A percentile compares a stretch with the other conserved stretches of the same genome.
These are phyloP conservation scores for Dichotomopilus funicola DNA, from an alignment of 2,329 filamentous ascomycete genomes.

Conservation along the genomic window DNA sequence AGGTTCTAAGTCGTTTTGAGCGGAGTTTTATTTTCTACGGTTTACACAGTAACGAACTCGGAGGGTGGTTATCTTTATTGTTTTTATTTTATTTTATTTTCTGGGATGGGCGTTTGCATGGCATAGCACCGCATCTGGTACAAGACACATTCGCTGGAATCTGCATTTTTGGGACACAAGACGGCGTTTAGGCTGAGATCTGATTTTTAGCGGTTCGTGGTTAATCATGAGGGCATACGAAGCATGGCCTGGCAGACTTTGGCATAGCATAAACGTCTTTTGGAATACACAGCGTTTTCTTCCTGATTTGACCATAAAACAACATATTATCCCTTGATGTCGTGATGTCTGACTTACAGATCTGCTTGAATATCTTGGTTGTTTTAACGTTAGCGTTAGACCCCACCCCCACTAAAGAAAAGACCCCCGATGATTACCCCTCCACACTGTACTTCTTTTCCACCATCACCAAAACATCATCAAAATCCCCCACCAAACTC, in stretches of 20 bases:
- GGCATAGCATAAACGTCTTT: too few species aligned
- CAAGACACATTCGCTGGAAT: not conserved
- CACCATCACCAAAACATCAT: too few species aligned
- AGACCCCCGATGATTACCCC: too few species aligned
- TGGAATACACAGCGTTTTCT: too few species aligned
- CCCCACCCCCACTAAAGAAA: too few species aligned
- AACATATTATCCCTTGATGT: too few species aligned
- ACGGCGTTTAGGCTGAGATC: too few species aligned
- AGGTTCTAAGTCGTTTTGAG: slow-evolving; percentile 34
- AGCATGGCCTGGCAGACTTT: not conserved
- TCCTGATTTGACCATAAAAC: too few species aligned
- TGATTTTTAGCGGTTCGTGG: not conserved
- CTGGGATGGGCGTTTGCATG: slow-evolving; percentile 6
- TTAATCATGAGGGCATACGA: not conserved
- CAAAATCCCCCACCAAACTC: not conserved
- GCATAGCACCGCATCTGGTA: slow-evolving; percentile 1
- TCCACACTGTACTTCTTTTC: too few species aligned
- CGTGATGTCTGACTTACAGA: too few species aligned
- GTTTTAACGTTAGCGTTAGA: too few species aligned
- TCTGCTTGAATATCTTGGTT: too few species aligned
- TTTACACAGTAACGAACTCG: not conserved
- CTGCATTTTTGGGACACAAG: not conserved
- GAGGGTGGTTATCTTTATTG: not conserved
- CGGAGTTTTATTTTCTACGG: not conserved
- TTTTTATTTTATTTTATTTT: slow-evolving; percentile 1